Conservation (phyloP, 345 rosid genomes). For the Mercurialis annua region DNA sequence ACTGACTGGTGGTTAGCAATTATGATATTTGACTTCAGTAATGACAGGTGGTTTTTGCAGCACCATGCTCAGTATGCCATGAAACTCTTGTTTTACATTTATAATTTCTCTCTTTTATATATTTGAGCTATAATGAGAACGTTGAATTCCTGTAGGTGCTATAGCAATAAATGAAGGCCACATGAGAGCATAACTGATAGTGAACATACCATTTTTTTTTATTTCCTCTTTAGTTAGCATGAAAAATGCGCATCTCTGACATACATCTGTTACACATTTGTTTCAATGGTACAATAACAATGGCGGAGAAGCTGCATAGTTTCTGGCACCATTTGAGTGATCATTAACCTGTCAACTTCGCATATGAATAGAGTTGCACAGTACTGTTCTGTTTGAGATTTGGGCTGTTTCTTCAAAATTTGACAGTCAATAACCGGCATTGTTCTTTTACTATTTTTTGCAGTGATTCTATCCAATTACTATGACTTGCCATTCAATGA, state of each 20-base stretch:
- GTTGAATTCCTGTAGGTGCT: neutral
- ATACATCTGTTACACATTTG: neutral
- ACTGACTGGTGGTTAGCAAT: neutral
- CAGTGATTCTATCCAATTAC: constrained; percentile 84
- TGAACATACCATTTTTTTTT: neutral
- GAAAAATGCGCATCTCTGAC: neutral
- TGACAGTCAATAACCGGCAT: neutral
- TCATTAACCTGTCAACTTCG: neutral
- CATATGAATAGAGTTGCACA: neutral
- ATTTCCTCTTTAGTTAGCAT: neutral
- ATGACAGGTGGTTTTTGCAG: neutral
- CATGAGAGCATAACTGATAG: neutral
- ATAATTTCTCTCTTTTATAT: no score
- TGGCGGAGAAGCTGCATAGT: neutral
- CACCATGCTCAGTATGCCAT: neutral
- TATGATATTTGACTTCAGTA: neutral
- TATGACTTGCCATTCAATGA: constrained; percentile 93
- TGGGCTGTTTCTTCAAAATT: neutral
- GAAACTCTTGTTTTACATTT: neutral
- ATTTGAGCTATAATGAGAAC: no score
- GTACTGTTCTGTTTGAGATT: neutral
- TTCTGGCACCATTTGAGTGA: neutral
- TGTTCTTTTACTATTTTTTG: constrained; percentile 16
- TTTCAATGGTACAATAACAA: neutral
- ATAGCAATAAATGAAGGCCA: neutral